phyloP scores from a whole-genome alignment of 2,329 filamentous ascomycete genomes.

The Alternaria angustiovoidea region DNA sequence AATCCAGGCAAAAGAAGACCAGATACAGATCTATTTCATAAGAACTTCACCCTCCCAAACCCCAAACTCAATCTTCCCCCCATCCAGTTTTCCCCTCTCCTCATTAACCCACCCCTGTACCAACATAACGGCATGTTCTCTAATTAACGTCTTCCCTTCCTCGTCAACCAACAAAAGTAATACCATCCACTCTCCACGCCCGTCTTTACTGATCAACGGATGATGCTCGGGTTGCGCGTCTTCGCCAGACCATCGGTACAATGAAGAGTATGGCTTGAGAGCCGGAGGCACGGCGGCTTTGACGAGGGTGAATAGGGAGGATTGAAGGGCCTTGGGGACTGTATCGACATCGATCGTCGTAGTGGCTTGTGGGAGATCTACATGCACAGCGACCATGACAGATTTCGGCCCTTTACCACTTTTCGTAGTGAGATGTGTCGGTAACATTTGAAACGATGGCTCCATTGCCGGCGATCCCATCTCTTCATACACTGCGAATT shows the following conservation, averaged over 20 bases:
- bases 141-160: conserved; percentile 1
- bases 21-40: background rate
- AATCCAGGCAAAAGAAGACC: background rate
- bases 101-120: conserved; percentile 8
- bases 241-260: conserved; percentile 19
- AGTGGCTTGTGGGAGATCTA: background rate
- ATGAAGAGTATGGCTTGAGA: conserved; percentile 1
- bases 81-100: background rate
- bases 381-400: background rate
- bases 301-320: background rate
- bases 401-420: background rate
- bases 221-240: conserved; percentile 28
- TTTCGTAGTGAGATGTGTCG: background rate
- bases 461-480: background rate
- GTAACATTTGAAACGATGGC: background rate
- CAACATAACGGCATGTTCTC: conserved; percentile 7
- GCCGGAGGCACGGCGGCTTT: background rate
- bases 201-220: conserved; percentile 16
- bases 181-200: conserved; percentile 21
- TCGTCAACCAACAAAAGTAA: conserved; percentile 12
- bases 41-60: conserved; percentile 12
- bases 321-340: background rate
- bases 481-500: conserved; percentile 8
- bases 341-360: background rate
- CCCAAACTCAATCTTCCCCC: background rate